These are phyloP conservation scores for Neocallimastix lanati DNA, from an alignment of 192 early-diverging fungal genomes.

Conservation along the genomic window DNA sequence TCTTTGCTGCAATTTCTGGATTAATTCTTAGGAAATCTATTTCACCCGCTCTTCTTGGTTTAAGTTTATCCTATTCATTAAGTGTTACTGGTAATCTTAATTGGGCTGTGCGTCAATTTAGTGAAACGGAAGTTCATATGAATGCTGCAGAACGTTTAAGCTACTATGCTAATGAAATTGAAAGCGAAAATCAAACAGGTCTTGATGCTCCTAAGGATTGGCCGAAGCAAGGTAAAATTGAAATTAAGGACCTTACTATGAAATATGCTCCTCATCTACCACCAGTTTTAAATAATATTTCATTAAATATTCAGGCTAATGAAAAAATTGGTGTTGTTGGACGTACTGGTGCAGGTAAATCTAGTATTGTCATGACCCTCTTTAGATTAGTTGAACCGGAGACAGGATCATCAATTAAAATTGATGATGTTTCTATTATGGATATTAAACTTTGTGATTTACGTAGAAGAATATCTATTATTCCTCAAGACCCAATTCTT, in stretches of 20 bases:
- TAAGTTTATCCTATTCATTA: slow-evolving; percentile 64
- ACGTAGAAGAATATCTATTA: slow-evolving; percentile 41
- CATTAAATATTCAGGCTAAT: slow-evolving; percentile 35
- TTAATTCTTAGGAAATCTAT: slow-evolving; percentile 33
- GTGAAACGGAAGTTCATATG: slow-evolving; percentile 15
- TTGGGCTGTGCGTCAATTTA: not conserved
- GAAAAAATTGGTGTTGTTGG: slow-evolving; percentile 73
- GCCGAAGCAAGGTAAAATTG: slow-evolving; percentile 12
- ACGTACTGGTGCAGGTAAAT: slow-evolving; percentile 73
- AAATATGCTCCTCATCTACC: too few species aligned
- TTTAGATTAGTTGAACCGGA: too few species aligned
- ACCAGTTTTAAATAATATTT: slow-evolving; percentile 37
- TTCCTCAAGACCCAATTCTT: too few species aligned
- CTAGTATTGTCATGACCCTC: too few species aligned
- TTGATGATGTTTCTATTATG: slow-evolving; percentile 62
- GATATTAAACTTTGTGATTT: slow-evolving; percentile 59
- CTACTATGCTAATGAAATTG: slow-evolving; percentile 20
- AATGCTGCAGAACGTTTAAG: slow-evolving; percentile 40
- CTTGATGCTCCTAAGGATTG: too few species aligned
- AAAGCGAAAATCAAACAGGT: too few species aligned
- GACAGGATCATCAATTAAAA: slow-evolving; percentile 33
- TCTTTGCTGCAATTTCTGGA: slow-evolving; percentile 56
- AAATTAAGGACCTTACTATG: slow-evolving; percentile 1
- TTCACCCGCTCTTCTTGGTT: slow-evolving; percentile 48
- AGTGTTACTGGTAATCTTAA: slow-evolving; percentile 52